Evolutionary conservation across 2,329 filamentous ascomycete species (phyloP).

Genomic region (Mariannaea elegans): DNA sequence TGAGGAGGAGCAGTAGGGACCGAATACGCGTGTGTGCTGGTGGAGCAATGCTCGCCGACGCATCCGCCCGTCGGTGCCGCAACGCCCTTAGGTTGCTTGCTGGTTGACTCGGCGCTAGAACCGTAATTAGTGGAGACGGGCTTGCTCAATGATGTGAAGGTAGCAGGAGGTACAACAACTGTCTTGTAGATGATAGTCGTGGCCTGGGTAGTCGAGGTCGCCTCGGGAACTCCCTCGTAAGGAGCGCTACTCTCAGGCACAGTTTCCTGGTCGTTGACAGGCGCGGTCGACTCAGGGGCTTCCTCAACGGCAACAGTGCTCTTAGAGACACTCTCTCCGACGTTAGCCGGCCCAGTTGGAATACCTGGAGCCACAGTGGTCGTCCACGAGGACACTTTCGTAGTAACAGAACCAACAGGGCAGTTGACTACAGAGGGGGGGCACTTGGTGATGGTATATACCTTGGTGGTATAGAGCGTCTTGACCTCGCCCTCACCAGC

Average conservation of each 20-base stretch:
- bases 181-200: conserved; percentile 27
- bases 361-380: conserved; percentile 29
- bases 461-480: conserved; percentile 62
- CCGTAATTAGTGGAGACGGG: conserved; percentile 28
- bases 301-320: conserved; percentile 16
- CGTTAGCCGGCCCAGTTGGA: conserved; percentile 26
- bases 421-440: conserved; percentile 61
- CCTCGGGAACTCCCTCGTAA: conserved; percentile 1
- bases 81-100: conserved; percentile 26
- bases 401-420: conserved; percentile 45
- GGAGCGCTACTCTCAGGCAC: neutral
- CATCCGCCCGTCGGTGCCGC: conserved; percentile 38
- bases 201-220: conserved; percentile 19
- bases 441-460: conserved; percentile 64
- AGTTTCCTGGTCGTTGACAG: neutral
- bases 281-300: conserved; percentile 11
- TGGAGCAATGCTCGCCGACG: conserved; percentile 35
- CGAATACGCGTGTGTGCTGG: conserved; percentile 14
- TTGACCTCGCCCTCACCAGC: conserved; percentile 35
- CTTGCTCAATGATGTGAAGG: conserved; percentile 31
- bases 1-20: conserved; percentile 38
- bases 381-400: conserved; percentile 40
- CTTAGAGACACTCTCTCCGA: neutral
- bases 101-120: conserved; percentile 21
- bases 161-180: conserved; percentile 22